Conservation (phyloP, 352 stramenopile genomes). For the Phytophthora nicotianae region DNA sequence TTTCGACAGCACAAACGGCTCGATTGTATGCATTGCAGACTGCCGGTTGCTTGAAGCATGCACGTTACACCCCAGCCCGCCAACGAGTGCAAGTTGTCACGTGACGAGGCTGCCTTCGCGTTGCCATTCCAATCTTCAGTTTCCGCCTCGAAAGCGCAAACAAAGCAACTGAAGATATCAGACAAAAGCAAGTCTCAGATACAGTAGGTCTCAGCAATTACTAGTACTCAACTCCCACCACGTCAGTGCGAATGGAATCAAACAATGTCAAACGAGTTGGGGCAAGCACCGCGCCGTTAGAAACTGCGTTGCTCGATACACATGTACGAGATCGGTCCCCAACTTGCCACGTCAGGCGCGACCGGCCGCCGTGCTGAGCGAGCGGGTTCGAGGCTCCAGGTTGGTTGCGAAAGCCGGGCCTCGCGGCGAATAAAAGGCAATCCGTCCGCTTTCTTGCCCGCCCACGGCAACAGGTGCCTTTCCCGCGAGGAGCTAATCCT, state of each 20-base stretch:
- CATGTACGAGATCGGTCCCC: no score
- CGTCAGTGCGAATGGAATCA: not conserved
- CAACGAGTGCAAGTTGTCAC: constrained; percentile 28
- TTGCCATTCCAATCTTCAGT: constrained; percentile 34
- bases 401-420: constrained; percentile 21
- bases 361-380: constrained; percentile 2
- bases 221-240: not conserved
- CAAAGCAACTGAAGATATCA: constrained; percentile 24
- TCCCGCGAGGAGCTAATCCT: constrained; percentile 1
- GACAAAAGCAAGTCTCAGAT: constrained; percentile 18
- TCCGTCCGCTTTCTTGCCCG: constrained; percentile 17
- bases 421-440: constrained; percentile 15
- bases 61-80: constrained; percentile 18
- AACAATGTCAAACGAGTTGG: constrained; percentile 22
- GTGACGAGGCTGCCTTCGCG: constrained; percentile 17
- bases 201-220: constrained; percentile 7
- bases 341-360: not conserved
- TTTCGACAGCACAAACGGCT: constrained; percentile 15
- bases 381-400: constrained; percentile 20
- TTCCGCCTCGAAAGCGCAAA: constrained; percentile 10
- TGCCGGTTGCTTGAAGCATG: not conserved
- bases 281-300: no score
- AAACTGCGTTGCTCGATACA: no score
- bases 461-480: constrained; percentile 12
- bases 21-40: constrained; percentile 10